These are phyloP conservation scores for Oryza brachyantha DNA, from an alignment of 176 grass and related monocot genomes.

Conservation along the genomic window DNA sequence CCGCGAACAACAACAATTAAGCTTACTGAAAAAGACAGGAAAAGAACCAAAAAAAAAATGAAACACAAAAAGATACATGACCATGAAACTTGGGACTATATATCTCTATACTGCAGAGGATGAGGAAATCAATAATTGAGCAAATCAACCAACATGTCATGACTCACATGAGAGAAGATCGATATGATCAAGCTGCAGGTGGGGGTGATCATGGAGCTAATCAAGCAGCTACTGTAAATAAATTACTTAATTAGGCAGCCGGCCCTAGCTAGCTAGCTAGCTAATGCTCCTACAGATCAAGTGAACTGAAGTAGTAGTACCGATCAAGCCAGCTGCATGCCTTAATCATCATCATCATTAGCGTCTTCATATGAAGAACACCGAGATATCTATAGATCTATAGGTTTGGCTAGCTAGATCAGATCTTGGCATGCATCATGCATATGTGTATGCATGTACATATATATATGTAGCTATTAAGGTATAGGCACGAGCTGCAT, in stretches of 20 bases:
- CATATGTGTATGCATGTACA: neutral
- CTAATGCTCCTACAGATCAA: conserved; percentile 7
- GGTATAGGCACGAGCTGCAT: neutral
- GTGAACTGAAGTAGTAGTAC: neutral
- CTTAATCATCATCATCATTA: neutral
- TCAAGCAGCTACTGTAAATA: neutral
- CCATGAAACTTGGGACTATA: neutral
- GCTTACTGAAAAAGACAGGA: conserved; percentile 30
- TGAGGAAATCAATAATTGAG: neutral
- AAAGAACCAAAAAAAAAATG: neutral
- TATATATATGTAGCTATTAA: neutral
- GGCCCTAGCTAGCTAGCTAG: conserved; percentile 8
- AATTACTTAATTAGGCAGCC: neutral
- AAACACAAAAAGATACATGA: neutral
- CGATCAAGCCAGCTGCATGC: neutral
- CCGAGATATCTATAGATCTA: neutral
- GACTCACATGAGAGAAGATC: neutral
- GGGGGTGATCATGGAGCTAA: neutral
- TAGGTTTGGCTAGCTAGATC: neutral
- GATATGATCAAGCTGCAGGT: neutral
- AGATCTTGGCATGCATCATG: neutral
- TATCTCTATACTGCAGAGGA: neutral
- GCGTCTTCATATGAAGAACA: neutral
- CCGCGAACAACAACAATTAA: conserved; percentile 28
- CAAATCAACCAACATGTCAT: neutral